A percentile compares a stretch with the other conserved stretches of the same genome.
Conservation (phyloP, 2,329 filamentous ascomycete genomes). For the Fusarium fujikuroi region DNA sequence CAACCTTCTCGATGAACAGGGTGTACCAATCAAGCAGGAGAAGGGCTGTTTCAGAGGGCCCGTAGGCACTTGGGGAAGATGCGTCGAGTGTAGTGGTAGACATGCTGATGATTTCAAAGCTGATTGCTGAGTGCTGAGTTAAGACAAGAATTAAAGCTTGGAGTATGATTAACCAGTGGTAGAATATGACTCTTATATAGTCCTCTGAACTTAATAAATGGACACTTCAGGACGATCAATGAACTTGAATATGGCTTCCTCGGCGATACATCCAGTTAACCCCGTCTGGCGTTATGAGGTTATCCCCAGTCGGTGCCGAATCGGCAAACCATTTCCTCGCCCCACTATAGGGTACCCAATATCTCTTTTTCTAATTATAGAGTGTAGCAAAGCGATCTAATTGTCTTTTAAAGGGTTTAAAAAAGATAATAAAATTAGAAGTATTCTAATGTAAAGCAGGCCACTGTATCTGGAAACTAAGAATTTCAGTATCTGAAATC, state of each 20-base stretch:
- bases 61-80: background rate
- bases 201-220: too few relatives aligned
- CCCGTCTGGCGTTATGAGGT: conserved; percentile 1
- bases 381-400: background rate
- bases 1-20: background rate
- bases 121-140: background rate
- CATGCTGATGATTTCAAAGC: background rate
- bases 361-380: background rate
- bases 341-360: background rate
- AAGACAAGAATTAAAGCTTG: too few relatives aligned
- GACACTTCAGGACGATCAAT: too few relatives aligned
- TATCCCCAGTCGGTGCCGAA: conserved; percentile 15
- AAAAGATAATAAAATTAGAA: too few relatives aligned
- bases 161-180: too few relatives aligned
- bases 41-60: background rate
- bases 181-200: too few relatives aligned
- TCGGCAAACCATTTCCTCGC: background rate
- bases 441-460: too few relatives aligned
- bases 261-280: background rate
- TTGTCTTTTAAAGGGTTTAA: background rate
- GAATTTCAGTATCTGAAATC: too few relatives aligned
- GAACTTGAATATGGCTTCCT: too few relatives aligned
- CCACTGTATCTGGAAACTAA: too few relatives aligned
- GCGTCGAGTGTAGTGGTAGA: background rate
- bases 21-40: conserved; percentile 5